These are phyloP conservation scores for Ophiobolus disseminans DNA, from an alignment of 2,329 filamentous ascomycete species.

Conservation along the genomic window DNA sequence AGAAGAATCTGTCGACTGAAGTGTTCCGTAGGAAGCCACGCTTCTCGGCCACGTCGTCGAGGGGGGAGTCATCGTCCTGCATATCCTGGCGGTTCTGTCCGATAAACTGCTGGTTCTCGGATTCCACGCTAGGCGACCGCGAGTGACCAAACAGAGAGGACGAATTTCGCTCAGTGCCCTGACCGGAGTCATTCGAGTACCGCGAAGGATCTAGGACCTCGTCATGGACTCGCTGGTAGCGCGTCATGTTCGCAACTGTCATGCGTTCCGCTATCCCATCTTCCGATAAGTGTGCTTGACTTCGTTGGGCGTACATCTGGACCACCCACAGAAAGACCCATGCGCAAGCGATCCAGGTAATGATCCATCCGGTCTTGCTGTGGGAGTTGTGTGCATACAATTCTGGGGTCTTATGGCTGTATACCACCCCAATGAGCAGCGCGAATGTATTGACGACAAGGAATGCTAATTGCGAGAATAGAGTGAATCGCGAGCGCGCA, in stretches of 20 bases:
- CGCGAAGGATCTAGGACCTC: conserved; percentile 35
- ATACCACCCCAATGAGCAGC: conserved; percentile 56
- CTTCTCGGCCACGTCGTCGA: conserved; percentile 56
- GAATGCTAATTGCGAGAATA: conserved; percentile 69
- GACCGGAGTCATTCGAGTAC: conserved; percentile 57
- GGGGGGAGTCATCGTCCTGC: conserved; percentile 54
- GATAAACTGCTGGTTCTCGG: conserved; percentile 48
- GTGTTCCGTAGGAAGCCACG: conserved; percentile 56
- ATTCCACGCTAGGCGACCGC: conserved; percentile 65
- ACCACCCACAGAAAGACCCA: conserved; percentile 75
- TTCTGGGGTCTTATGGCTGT: conserved; percentile 83
- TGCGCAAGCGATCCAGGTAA: conserved; percentile 72
- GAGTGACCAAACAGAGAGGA: conserved; percentile 71
- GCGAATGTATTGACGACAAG: conserved; percentile 52
- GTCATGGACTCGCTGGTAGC: conserved; percentile 48
- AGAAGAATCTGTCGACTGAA: conserved; percentile 60
- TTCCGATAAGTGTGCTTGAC: conserved; percentile 33
- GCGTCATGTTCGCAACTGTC: conserved; percentile 47
- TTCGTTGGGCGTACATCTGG: conserved; percentile 64
- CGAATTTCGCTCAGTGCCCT: conserved; percentile 74
- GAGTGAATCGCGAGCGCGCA: conserved; percentile 75
- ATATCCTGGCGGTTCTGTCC: conserved; percentile 47
- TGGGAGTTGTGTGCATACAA: conserved; percentile 89
- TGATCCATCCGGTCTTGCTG: conserved; percentile 84
- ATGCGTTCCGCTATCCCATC: conserved; percentile 34